These are phyloP conservation scores for Pseudozyma tsukubaensis DNA, from an alignment of 1,284 basidiomycete genomes.

Conservation along the genomic window DNA sequence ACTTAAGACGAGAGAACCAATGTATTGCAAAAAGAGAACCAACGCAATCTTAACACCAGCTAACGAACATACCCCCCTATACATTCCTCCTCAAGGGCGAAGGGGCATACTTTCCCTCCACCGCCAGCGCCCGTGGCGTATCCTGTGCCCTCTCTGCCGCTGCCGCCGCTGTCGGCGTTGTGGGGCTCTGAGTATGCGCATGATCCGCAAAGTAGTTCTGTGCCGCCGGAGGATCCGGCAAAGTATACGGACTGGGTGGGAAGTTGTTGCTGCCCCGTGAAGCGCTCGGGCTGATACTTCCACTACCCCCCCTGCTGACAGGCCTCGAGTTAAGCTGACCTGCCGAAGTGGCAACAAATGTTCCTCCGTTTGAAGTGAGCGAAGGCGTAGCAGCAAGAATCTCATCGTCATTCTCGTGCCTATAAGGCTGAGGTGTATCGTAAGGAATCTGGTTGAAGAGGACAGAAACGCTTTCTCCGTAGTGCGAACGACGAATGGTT, in stretches of 20 bases:
- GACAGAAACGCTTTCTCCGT: slow-evolving; percentile 66
- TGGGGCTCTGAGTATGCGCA: not conserved
- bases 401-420: slow-evolving; percentile 57
- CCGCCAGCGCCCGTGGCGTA: slow-evolving; percentile 27
- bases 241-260: slow-evolving; percentile 51
- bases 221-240: slow-evolving; percentile 54
- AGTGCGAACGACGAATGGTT: slow-evolving; percentile 85
- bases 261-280: slow-evolving; percentile 11
- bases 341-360: not conserved
- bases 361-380: not conserved
- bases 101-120: slow-evolving; percentile 20
- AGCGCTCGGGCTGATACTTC: slow-evolving; percentile 9
- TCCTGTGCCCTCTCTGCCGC: not conserved
- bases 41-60: no score
- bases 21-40: no score
- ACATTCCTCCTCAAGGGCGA: slow-evolving; percentile 37
- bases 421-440: slow-evolving; percentile 67
- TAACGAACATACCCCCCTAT: not conserved
- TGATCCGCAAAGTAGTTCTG: slow-evolving; percentile 56
- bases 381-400: slow-evolving; percentile 7
- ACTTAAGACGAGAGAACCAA: no score
- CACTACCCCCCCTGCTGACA: slow-evolving; percentile 4
- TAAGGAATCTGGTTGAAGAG: slow-evolving; percentile 68
- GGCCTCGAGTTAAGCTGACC: slow-evolving; percentile 4
- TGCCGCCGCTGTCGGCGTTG: not conserved